Evolutionary conservation across 495 filamentous ascomycete genomes (phyloP).

Genomic region (Hamigera avellanea): DNA sequence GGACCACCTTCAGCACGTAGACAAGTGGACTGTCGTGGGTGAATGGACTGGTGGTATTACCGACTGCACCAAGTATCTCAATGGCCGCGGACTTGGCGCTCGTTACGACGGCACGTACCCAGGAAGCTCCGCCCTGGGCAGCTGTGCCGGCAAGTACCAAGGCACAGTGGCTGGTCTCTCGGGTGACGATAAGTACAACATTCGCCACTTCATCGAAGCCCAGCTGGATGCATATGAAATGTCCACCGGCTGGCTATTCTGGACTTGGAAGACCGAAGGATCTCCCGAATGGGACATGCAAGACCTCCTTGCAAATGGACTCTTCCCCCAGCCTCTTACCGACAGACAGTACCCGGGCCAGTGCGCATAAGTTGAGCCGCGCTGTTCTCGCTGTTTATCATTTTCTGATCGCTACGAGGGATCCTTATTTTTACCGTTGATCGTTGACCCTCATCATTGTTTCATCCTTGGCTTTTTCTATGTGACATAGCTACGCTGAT

Average conservation of each 20-base stretch:
- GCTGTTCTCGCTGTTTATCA: too few relatives aligned
- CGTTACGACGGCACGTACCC: slow-evolving; percentile 57
- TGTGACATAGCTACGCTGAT: too few relatives aligned
- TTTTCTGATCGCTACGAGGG: too few relatives aligned
- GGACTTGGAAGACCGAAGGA: slow-evolving; percentile 79
- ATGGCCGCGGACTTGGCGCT: slow-evolving; percentile 55
- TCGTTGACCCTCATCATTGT: too few relatives aligned
- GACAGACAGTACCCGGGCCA: slow-evolving; percentile 36
- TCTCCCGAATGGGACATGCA: slow-evolving; percentile 84
- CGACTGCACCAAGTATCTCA: slow-evolving; percentile 63
- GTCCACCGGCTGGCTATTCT: slow-evolving; percentile 64
- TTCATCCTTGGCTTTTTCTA: too few relatives aligned
- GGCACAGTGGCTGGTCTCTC: slow-evolving; percentile 43
- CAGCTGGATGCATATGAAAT: slow-evolving; percentile 66
- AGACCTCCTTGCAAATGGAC: slow-evolving; percentile 42
- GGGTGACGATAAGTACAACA: slow-evolving; percentile 41
- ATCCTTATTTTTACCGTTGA: too few relatives aligned
- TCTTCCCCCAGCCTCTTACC: slow-evolving; percentile 53
- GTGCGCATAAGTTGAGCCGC: slow-evolving; percentile 13
- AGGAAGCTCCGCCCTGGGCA: slow-evolving; percentile 36
- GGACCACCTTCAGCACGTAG: slow-evolving; percentile 36
- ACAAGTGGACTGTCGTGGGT: slow-evolving; percentile 63
- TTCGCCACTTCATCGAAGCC: slow-evolving; percentile 54
- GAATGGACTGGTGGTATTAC: slow-evolving; percentile 63
- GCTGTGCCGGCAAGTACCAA: slow-evolving; percentile 45